Evolutionary conservation across 176 grass and related monocot genomes (phyloP), one percentile per base, ranked within the genome.

Genomic region (Avena insularis): DNA sequence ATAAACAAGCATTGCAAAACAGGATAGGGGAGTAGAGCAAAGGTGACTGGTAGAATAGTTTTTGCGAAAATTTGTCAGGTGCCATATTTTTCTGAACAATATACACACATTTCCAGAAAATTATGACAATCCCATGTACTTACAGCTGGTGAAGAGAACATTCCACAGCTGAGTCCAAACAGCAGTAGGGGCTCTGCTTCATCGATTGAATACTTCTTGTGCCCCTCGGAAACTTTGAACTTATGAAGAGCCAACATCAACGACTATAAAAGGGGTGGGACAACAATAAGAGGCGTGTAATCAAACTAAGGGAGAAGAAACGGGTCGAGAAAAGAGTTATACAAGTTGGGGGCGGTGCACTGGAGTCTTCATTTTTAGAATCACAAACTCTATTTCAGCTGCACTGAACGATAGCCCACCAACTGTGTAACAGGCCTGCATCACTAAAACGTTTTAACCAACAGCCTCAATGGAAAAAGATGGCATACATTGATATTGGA

Each of bases 111-210:
- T 76, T 81, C 75, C 10, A 62, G 51, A 61, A 55, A 46, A 76
- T 13, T n/a, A 82, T 29, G 3, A 63, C 47, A 66, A 81, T 60
- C 46, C 5, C 17, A 78, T 69, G 64, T 73, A 89, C 88, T 99
- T 84, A 98, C 97, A 25, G 97, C 97, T 80, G 97, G 97, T 21
- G 97, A 99, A 91, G 97, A 99, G 65, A 90, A 94, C 94, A 94
- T 94, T 79, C 97, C 94, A 58, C 92, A 96, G 82, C 97, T 96
- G 65, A 99, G 90, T 51, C 90, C 97, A 83, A 99, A 99, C 72
- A 93, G 85, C 23, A 85, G 13, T 76, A 99, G 92, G 43, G 94
- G 97, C 54, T 99, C 94, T 53, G 88, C 58, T 58, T 68, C 90
- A 86, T 91, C 87, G 0, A 99, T 81, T 9, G 94, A 88, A 74